A percentile compares a stretch with the other conserved stretches of the same genome.
Conservation (phyloP, 169 alveolate species). For the Cardiosporidium cionae region DNA sequence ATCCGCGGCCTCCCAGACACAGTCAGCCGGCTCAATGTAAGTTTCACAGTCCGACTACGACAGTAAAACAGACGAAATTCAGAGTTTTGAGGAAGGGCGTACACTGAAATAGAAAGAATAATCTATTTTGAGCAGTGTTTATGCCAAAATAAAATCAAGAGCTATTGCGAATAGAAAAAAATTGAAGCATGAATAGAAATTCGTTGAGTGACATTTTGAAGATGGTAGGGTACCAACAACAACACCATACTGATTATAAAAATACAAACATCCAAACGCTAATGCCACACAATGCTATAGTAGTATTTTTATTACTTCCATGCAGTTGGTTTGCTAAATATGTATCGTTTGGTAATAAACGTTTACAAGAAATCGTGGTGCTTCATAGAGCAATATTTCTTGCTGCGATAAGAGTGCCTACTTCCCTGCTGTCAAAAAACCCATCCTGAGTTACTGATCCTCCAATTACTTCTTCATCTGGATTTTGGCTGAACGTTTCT, state of each 20-base stretch:
- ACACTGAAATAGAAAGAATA: too few species aligned
- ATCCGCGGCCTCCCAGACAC: too few species aligned
- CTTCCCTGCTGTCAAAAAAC: background rate
- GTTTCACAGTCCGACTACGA: too few species aligned
- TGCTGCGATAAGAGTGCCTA: background rate
- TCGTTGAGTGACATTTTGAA: background rate
- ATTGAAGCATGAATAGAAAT: too few species aligned
- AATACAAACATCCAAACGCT: too few species aligned
- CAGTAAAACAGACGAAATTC: too few species aligned
- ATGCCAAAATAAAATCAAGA: too few species aligned
- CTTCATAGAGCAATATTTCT: background rate
- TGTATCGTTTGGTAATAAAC: background rate
- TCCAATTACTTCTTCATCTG: background rate
- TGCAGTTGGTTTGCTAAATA: background rate
- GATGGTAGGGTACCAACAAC: background rate
- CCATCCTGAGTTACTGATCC: background rate
- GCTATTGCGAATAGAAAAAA: too few species aligned
- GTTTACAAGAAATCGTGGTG: background rate
- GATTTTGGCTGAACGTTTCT: background rate
- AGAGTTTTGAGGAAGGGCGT: too few species aligned
- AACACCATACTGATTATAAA: background rate
- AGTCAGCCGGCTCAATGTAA: too few species aligned
- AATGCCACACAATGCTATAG: too few species aligned
- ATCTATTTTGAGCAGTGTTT: too few species aligned
- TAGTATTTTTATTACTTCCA: background rate